Evolutionary conservation across 2,329 filamentous ascomycete species (phyloP), one percentile per base, ranked within the genome.

Genomic region (Zasmidium cellare): DNA sequence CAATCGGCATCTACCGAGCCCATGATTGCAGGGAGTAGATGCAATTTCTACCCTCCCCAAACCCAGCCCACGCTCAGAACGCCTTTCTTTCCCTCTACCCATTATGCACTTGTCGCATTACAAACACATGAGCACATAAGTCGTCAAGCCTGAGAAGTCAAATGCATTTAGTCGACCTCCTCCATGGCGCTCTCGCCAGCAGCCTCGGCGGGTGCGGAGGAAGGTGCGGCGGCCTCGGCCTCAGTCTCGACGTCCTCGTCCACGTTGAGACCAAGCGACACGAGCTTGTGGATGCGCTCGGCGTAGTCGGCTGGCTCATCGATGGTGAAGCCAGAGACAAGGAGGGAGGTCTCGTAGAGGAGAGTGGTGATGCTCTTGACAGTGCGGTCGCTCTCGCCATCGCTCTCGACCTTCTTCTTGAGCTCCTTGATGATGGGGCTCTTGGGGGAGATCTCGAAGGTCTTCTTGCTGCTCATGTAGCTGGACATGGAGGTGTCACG

Each of bases 401-500:
- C 94, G 60, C 88, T 77, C 86, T 97, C 94, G 63, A 97, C 91
- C 91, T 99, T 99, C 83, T 89, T 92, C 91, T 96, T 97, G 75
- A 99, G 89, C 86, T 97, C 94, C 87, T 96, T 90, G 84, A 99
- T 87, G 80, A 99, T 99, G 67, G 91, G 77, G 72, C 91, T 96
- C 86, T 94, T 93, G 79, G 94, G 94, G n/a, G 94, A 97, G 81
- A 99, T 97, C 85, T 99, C 94, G 71, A 99, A 97, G 28, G 94
- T 99, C 91, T 99, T 99, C 92, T 99, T 99, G 77, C 93, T 97
- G 68, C 91, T 96, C 94, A 99, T 99, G 90, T 99, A 99, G 72
- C 91, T 96, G 81, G 87, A 91, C 94, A 99, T 99, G 74, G 92
- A 97, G 70, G 94, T 99, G 83, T 99, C 94, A 83, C 94, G 94